Conservation (phyloP, 176 grass and related monocot genomes). For the Triticum monococcum region DNA sequence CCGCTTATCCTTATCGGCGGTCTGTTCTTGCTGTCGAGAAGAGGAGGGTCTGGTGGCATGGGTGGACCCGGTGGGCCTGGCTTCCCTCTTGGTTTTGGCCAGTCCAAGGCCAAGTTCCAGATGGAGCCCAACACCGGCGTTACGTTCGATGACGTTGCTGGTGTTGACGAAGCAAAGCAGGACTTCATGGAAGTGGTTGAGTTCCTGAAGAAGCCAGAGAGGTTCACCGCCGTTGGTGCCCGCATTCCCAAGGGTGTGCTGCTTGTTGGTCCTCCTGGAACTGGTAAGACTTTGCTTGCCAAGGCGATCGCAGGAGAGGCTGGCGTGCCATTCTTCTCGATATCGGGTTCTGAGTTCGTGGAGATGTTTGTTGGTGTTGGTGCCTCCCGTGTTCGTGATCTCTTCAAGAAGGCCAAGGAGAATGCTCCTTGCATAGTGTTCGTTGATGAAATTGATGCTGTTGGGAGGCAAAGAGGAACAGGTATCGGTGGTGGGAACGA, state of each 20-base stretch:
- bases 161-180: constrained; percentile 91
- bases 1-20: constrained; percentile 95
- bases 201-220: constrained; percentile 96
- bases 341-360: constrained; percentile 95
- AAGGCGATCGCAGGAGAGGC: constrained; percentile 98
- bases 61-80: constrained; percentile 90
- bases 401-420: constrained; percentile 99
- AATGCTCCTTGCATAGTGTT: constrained; percentile 98
- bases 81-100: constrained; percentile 85
- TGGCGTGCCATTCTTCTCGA: constrained; percentile 97
- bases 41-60: constrained; percentile 72
- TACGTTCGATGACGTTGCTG: constrained; percentile 95
- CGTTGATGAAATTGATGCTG: constrained; percentile 94
- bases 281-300: constrained; percentile 94
- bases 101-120: constrained; percentile 97
- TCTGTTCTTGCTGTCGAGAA: constrained; percentile 86
- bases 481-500: constrained; percentile 96
- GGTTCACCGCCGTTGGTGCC: constrained; percentile 95
- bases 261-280: constrained; percentile 93
- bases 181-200: constrained; percentile 99
- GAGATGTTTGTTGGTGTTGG: constrained; percentile 99
- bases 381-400: constrained; percentile 91
- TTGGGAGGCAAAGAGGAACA: constrained; percentile 87
- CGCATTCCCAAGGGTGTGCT: constrained; percentile 98
- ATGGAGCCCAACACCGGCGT: constrained; percentile 99